phyloP scores from a whole-genome alignment of 1,139 yeast genomes.

The Diutina catenulata region DNA sequence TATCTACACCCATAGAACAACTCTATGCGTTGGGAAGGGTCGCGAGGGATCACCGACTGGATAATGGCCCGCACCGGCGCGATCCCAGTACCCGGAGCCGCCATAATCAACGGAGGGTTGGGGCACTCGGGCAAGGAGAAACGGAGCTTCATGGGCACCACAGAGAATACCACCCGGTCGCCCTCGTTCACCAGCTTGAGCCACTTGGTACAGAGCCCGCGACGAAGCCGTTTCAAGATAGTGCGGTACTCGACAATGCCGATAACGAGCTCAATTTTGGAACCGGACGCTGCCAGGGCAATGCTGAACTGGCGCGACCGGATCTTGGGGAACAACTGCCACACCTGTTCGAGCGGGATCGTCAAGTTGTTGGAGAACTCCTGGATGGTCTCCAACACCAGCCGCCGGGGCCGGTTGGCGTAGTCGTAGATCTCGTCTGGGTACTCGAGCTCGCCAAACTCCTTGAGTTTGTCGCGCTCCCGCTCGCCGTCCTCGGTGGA shows the following conservation, averaged over 20 bases:
- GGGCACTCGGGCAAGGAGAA: constrained; percentile 13
- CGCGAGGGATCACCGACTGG: constrained; percentile 13
- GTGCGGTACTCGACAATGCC: constrained; percentile 87
- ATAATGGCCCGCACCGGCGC: constrained; percentile 78
- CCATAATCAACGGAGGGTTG: constrained; percentile 49
- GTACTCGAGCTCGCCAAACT: constrained; percentile 63
- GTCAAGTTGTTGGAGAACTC: constrained; percentile 63
- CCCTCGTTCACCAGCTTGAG: constrained; percentile 36
- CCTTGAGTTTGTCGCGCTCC: constrained; percentile 64
- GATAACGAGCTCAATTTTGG: constrained; percentile 48
- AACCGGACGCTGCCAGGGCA: constrained; percentile 44
- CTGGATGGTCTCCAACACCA: constrained; percentile 67
- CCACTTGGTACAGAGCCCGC: constrained; percentile 82
- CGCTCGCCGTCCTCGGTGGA: constrained; percentile 32
- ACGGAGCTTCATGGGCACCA: constrained; percentile 37
- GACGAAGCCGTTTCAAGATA: constrained; percentile 58
- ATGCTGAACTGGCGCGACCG: constrained; percentile 79
- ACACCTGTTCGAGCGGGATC: constrained; percentile 62
- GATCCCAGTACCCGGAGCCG: constrained; percentile 87
- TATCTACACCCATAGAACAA: constrained; percentile 74
- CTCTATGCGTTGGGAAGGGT: constrained; percentile 19
- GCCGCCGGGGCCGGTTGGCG: constrained; percentile 84
- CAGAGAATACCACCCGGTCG: constrained; percentile 41
- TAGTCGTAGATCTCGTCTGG: constrained; percentile 77
- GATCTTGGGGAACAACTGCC: constrained; percentile 69